These are phyloP conservation scores for Draba incana DNA, from an alignment of 345 rosid genomes.

Conservation along the genomic window DNA sequence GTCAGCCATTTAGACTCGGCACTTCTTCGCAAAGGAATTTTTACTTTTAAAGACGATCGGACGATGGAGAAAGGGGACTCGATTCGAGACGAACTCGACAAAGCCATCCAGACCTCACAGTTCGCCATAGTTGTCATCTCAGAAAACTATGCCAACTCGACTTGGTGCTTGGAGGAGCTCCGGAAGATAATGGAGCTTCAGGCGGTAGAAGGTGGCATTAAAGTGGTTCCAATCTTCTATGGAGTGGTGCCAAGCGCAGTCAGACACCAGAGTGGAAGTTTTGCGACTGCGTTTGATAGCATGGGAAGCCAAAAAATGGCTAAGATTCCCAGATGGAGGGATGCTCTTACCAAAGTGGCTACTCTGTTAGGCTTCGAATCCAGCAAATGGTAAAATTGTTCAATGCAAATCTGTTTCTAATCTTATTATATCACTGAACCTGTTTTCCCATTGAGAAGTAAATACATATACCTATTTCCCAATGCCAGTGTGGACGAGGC, in stretches of 20 bases:
- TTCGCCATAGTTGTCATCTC: neutral
- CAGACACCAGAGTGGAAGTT: neutral
- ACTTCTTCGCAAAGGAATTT: neutral
- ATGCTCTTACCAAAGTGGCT: neutral
- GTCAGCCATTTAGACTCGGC: neutral
- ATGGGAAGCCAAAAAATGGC: neutral
- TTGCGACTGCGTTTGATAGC: neutral
- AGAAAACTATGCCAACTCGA: neutral
- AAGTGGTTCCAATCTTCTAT: neutral
- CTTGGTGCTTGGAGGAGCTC: constrained; percentile 7
- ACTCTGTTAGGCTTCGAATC: neutral
- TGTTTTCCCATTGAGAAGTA: neutral
- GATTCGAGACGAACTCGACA: neutral
- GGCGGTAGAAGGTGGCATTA: neutral
- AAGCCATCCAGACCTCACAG: neutral
- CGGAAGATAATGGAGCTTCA: neutral
- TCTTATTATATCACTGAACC: neutral
- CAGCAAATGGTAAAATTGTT: neutral
- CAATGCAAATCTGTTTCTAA: neutral
- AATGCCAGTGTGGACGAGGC: constrained; percentile 7
- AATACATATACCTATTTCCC: neutral
- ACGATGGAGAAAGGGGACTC: neutral
- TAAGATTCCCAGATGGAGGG: neutral
- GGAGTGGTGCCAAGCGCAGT: neutral
- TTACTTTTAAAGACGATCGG: neutral